Conservation (phyloP, 805 yeast species). For the Blastobotrys americana region DNA sequence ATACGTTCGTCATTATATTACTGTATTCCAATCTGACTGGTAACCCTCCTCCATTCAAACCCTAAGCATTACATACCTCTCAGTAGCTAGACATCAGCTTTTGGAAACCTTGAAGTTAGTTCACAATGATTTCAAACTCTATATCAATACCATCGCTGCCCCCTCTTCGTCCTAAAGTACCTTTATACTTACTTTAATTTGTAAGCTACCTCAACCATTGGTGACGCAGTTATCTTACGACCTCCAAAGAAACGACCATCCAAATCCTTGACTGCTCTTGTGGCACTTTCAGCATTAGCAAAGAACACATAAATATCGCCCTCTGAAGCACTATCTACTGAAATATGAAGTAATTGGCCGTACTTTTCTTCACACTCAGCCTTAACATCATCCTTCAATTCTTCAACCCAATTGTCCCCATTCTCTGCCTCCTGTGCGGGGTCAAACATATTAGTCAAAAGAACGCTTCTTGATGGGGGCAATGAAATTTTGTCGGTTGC, state of each 20-base stretch:
- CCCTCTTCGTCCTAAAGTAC: no score
- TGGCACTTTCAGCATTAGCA: constrained; percentile 19
- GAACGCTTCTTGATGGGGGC: constrained; percentile 24
- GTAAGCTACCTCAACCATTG: constrained; percentile 28
- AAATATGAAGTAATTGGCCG: constrained; percentile 29
- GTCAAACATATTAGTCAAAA: constrained; percentile 29
- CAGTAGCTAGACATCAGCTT: no score
- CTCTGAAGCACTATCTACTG: constrained; percentile 23
- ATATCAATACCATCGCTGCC: no score
- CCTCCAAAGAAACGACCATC: constrained; percentile 34
- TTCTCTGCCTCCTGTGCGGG: constrained; percentile 28
- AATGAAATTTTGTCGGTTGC: neutral
- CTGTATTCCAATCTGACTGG: no score
- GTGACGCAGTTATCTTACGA: constrained; percentile 25
- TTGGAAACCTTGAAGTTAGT: no score
- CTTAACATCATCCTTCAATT: constrained; percentile 31
- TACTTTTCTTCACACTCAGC: constrained; percentile 33
- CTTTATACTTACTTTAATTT: constrained; percentile 20
- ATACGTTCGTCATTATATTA: no score
- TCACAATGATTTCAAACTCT: no score
- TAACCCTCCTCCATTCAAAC: no score
- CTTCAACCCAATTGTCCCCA: constrained; percentile 29
- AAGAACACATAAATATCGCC: constrained; percentile 32
- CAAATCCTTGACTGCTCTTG: constrained; percentile 29
- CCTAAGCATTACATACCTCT: no score